These are phyloP conservation scores for Anthoceros angustus DNA, from an alignment of 225 moss, liverwort and hornwort species.

Conservation along the genomic window DNA sequence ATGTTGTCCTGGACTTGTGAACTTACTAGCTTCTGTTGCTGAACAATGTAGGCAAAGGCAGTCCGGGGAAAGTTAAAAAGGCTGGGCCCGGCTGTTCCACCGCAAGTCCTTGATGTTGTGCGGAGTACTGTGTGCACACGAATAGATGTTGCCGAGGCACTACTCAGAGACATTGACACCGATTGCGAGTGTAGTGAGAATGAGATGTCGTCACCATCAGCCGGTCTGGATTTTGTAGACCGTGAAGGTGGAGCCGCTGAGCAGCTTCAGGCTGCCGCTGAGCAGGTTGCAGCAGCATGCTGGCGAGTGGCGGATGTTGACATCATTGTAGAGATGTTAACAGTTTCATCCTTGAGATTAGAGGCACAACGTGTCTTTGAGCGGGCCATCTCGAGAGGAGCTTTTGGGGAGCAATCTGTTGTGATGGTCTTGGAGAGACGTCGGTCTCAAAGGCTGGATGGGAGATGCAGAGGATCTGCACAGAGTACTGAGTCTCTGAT, in stretches of 20 bases:
- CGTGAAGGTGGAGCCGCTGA: constrained; percentile 79
- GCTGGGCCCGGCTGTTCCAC: constrained; percentile 86
- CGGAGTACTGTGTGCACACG: constrained; percentile 86
- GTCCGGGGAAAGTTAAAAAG: constrained; percentile 93
- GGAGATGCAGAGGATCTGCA: constrained; percentile 44
- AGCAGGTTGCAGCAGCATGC: constrained; percentile 93
- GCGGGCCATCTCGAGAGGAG: constrained; percentile 87
- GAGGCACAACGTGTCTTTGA: constrained; percentile 98
- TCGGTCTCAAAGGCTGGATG: constrained; percentile 76
- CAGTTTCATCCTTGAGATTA: constrained; percentile 64
- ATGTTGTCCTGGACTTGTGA: background rate
- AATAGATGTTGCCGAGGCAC: constrained; percentile 83
- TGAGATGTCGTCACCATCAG: constrained; percentile 58
- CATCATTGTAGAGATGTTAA: constrained; percentile 95
- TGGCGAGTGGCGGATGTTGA: constrained; percentile 98
- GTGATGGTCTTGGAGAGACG: constrained; percentile 98
- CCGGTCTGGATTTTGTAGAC: constrained; percentile 62
- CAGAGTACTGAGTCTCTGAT: constrained; percentile 67
- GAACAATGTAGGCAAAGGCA: constrained; percentile 57
- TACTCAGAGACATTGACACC: constrained; percentile 89
- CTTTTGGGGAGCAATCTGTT: constrained; percentile 97
- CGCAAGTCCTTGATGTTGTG: constrained; percentile 92
- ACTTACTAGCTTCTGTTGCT: background rate
- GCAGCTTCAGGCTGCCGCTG: constrained; percentile 90
- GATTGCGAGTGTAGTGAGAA: constrained; percentile 93